phyloP scores from a whole-genome alignment of 2,329 filamentous ascomycete species.

The Talaromyces sp. region DNA sequence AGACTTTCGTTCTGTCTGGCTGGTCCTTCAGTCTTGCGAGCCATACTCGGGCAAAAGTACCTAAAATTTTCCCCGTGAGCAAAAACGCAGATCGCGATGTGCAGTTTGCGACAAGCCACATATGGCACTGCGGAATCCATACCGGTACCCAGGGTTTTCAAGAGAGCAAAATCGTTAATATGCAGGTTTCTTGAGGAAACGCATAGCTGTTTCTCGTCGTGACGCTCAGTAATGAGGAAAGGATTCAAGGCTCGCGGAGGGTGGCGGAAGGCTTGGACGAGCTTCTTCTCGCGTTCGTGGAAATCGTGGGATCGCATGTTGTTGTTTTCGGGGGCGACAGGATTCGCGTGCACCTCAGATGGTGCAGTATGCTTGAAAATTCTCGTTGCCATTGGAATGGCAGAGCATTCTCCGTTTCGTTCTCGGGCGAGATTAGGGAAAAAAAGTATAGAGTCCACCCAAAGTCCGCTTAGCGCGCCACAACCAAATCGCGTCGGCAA shows the following conservation, averaged over 20 bases:
- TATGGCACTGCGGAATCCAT: constrained; percentile 16
- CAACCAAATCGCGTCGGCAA: constrained; percentile 21
- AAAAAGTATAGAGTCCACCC: constrained; percentile 22
- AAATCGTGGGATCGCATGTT: constrained; percentile 24
- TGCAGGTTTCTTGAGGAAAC: constrained; percentile 41
- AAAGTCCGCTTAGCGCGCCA: constrained; percentile 23
- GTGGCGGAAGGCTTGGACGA: constrained; percentile 31
- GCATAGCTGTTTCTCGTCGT: constrained; percentile 42
- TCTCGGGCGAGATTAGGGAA: constrained; percentile 12
- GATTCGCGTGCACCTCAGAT: constrained; percentile 31
- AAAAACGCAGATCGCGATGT: constrained; percentile 2
- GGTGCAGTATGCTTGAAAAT: constrained; percentile 39
- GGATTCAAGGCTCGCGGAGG: constrained; percentile 37
- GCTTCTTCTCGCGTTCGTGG: constrained; percentile 35
- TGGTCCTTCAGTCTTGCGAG: constrained; percentile 47
- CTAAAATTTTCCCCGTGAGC: constrained; percentile 31
- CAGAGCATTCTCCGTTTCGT: constrained; percentile 37
- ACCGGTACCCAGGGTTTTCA: constrained; percentile 56
- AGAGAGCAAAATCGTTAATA: constrained; percentile 49
- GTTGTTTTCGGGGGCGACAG: constrained; percentile 17
- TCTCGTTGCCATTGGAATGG: constrained; percentile 44
- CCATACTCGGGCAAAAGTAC: constrained; percentile 57
- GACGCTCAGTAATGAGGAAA: constrained; percentile 41
- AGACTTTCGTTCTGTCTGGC: constrained; percentile 44
- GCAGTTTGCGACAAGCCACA: not conserved